Base-by-base conservation (phyloP, 306 rosid species). In the Delonix regia region DNA sequence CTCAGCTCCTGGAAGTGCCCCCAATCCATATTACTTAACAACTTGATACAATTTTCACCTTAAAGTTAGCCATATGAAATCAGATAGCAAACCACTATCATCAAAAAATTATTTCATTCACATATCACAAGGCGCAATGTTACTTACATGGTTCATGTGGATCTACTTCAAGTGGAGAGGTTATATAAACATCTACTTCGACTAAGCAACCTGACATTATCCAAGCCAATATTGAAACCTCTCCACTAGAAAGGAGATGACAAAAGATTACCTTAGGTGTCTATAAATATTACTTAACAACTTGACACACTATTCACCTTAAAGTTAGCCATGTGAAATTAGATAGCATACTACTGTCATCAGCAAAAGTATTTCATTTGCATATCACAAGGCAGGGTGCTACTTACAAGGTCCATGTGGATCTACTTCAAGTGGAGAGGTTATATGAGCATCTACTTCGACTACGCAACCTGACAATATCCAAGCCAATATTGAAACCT, bases 351-450 rank as follows among this genome's bases (percentile, higher is more conserved):
- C 18, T 24, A 73, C 57, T 13, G 48, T 22, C 49, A 57, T 25
- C 45, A 57, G 6, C n/a, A 25, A 1, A 57, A 5, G 25, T 57
- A 57, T 57, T 57, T 57, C 36, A 57, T 57, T 24, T 39, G 55
- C 18, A 55, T 24, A 49, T 59, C 52, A 75, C 51, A 80, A 71
- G 56, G 77, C 42, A 68, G 69, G 16, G 27, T 19, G 75, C 36
- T 48, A 64, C 89, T 82, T 85, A 93, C 96, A n/a, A n/a, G n/a
- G n/a, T n/a, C n/a, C n/a, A n/a, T n/a, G n/a, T n/a, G n/a, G n/a
- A n/a, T n/a, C n/a, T n/a, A n/a, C n/a, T n/a, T n/a, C n/a, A n/a
- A n/a, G n/a, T n/a, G n/a, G n/a, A n/a, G n/a, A n/a, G n/a, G 68
- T 78, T 78, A 27, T 45, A 30, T 47, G 22, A 47, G 41, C 15